Evolutionary conservation across 257 asterid species (phyloP).

Genomic region (Gentiana dahurica): DNA sequence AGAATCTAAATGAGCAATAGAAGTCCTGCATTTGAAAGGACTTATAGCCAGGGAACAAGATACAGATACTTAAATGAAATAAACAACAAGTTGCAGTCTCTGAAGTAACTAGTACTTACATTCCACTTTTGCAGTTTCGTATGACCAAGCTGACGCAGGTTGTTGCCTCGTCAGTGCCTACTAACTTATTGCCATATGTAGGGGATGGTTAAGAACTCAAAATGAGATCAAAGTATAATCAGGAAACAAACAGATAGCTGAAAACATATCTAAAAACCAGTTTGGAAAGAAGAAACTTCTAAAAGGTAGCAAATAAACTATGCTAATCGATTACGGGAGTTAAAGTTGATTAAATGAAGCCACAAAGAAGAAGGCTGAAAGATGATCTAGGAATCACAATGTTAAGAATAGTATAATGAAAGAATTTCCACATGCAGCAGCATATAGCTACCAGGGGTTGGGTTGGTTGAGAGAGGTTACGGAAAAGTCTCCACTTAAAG

Average conservation of each 20-base stretch:
- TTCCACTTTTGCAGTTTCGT: conserved; percentile 59
- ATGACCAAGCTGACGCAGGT: conserved; percentile 80
- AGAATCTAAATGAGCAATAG: conserved; percentile 87
- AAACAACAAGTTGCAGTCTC: too few relatives aligned
- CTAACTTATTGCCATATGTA: conserved; percentile 29
- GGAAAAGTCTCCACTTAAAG: too few relatives aligned
- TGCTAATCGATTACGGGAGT: background rate
- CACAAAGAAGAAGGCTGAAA: too few relatives aligned
- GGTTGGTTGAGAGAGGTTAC: too few relatives aligned
- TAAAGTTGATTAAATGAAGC: too few relatives aligned
- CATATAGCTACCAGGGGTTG: too few relatives aligned
- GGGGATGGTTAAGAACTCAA: background rate
- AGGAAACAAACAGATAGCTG: conserved; percentile 2
- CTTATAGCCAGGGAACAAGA: conserved; percentile 6
- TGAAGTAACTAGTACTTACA: conserved; percentile 33
- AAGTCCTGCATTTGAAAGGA: conserved; percentile 42
- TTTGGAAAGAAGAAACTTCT: background rate
- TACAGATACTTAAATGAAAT: background rate
- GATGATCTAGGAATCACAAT: too few relatives aligned
- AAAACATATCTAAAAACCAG: background rate
- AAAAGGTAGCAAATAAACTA: conserved; percentile 4
- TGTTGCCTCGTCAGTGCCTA: conserved; percentile 96
- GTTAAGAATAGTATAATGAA: too few relatives aligned
- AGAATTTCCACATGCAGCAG: too few relatives aligned
- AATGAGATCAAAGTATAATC: conserved; percentile 6